A percentile compares a stretch with the other conserved stretches of the same genome.
phyloP scores from a whole-genome alignment of 31 red algal species.

The Asparagopsis taxiformis region DNA sequence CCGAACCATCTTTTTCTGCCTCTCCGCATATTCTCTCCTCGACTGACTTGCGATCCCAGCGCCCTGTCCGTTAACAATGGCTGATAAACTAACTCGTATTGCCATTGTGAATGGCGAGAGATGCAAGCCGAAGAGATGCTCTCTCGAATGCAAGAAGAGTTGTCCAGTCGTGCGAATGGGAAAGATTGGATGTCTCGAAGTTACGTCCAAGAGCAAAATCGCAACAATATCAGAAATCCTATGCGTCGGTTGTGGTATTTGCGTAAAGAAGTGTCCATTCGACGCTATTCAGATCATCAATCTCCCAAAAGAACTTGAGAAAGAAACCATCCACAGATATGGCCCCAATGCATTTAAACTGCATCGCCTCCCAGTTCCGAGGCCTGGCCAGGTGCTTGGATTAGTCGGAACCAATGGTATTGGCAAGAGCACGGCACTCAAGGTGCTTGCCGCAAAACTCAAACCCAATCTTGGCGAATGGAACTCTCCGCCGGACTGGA shows the following conservation, averaged over 20 bases:
- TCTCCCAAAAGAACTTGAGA: conserved; percentile 94
- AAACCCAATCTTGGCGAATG: conserved; percentile 95
- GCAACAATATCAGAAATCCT: conserved; percentile 91
- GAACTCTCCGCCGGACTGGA: conserved; percentile 93
- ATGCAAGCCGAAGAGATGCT: conserved; percentile 94
- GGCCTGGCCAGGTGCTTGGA: conserved; percentile 95
- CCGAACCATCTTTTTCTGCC: too few relatives aligned
- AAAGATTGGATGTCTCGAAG: conserved; percentile 96
- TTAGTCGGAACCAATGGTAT: conserved; percentile 98
- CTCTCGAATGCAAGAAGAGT: conserved; percentile 88
- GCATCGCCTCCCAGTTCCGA: conserved; percentile 92
- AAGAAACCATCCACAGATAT: conserved; percentile 93
- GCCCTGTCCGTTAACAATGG: too few relatives aligned
- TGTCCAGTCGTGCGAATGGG: conserved; percentile 97
- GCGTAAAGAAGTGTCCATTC: conserved; percentile 99
- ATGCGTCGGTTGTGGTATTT: conserved; percentile 98
- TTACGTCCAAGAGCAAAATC: conserved; percentile 87
- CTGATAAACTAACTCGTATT: conserved; percentile 92
- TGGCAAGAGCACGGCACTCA: conserved; percentile 95
- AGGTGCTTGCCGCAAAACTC: conserved; percentile 88
- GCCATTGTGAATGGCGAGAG: conserved; percentile 93
- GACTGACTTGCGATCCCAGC: too few relatives aligned
- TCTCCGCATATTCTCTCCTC: too few relatives aligned
- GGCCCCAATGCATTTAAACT: conserved; percentile 97
- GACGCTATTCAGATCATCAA: conserved; percentile 99